Conservation (phyloP, 371 early-diverging fungal species). For the Mucor velutinosus region DNA sequence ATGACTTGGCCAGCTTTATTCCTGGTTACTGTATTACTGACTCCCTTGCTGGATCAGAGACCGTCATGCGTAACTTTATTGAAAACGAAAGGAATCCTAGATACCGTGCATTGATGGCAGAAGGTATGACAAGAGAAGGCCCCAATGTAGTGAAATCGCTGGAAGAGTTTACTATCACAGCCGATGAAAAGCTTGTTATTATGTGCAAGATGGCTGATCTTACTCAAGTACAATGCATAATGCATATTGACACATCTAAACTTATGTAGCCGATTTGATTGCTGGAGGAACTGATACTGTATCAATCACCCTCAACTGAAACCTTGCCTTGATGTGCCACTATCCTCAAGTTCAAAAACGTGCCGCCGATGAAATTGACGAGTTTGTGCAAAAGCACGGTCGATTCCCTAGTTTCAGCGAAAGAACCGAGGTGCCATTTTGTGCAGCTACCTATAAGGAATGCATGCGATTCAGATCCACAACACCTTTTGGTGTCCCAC, state of each 20-base stretch:
- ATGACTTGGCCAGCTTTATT: slow-evolving; percentile 16
- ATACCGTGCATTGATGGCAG: not conserved
- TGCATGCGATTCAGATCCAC: slow-evolving; percentile 12
- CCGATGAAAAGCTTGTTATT: slow-evolving; percentile 12
- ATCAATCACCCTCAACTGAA: slow-evolving; percentile 7
- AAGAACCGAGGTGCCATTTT: slow-evolving; percentile 6
- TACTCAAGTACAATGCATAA: not conserved
- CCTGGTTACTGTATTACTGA: slow-evolving; percentile 8
- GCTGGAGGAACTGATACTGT: slow-evolving; percentile 21
- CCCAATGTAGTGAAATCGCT: slow-evolving; percentile 5
- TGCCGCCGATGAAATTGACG: slow-evolving; percentile 10
- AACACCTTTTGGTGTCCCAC: slow-evolving; percentile 16
- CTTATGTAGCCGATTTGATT: slow-evolving; percentile 17
- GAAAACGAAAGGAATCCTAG: slow-evolving; percentile 1
- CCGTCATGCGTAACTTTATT: not conserved
- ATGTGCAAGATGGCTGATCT: not conserved
- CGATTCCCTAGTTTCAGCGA: slow-evolving; percentile 8
- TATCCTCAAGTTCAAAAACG: slow-evolving; percentile 16
- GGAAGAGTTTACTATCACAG: not conserved
- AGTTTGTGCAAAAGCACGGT: not conserved
- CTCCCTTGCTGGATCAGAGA: not conserved
- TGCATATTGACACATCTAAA: not conserved
- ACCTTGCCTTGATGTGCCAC: slow-evolving; percentile 13
- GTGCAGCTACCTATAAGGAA: slow-evolving; percentile 14
- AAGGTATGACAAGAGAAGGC: not conserved